phyloP scores from a whole-genome alignment of 1,284 basidiomycete species.

The Vanrija pseudolonga region DNA sequence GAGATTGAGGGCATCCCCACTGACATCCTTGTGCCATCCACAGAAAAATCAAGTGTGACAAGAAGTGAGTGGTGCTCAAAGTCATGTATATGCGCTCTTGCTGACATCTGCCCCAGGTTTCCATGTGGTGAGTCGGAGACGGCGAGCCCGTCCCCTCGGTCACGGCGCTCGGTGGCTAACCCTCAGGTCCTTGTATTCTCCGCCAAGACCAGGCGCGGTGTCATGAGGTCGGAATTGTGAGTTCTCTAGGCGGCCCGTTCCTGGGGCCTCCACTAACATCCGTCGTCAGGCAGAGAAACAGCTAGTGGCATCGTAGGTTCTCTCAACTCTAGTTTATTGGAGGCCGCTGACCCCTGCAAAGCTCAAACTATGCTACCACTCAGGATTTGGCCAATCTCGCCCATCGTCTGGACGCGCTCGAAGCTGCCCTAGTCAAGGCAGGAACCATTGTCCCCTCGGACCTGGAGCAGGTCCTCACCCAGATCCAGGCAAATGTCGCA shows the following conservation, averaged over 20 bases:
- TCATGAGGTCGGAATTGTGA: constrained; percentile 48
- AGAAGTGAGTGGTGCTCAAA: constrained; percentile 34
- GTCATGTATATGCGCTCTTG: constrained; percentile 7
- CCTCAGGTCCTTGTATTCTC: constrained; percentile 43
- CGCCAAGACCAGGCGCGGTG: constrained; percentile 47
- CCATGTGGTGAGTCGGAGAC: constrained; percentile 8
- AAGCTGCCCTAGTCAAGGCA: constrained; percentile 42
- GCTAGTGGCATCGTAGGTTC: constrained; percentile 31
- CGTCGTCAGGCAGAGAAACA: constrained; percentile 37
- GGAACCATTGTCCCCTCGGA: constrained; percentile 43
- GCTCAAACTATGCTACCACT: constrained; percentile 42
- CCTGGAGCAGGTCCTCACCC: constrained; percentile 39
- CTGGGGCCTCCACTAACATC: not conserved
- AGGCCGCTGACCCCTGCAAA: constrained; percentile 5
- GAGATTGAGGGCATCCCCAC: not conserved
- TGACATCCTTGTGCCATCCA: not conserved
- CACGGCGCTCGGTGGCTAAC: not conserved
- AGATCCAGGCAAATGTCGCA: constrained; percentile 10
- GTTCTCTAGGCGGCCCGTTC: constrained; percentile 7
- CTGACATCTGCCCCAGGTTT: constrained; percentile 2
- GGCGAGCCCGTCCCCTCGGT: not conserved
- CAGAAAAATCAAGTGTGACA: constrained; percentile 50
- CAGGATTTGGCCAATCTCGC: constrained; percentile 44
- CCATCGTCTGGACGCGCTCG: constrained; percentile 48
- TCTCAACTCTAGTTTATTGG: no score